A percentile compares a stretch with the other conserved stretches of the same genome.
These are phyloP conservation scores for Pseudogymnoascus sp. DNA, from an alignment of 2,329 filamentous ascomycete genomes.

Conservation along the genomic window DNA sequence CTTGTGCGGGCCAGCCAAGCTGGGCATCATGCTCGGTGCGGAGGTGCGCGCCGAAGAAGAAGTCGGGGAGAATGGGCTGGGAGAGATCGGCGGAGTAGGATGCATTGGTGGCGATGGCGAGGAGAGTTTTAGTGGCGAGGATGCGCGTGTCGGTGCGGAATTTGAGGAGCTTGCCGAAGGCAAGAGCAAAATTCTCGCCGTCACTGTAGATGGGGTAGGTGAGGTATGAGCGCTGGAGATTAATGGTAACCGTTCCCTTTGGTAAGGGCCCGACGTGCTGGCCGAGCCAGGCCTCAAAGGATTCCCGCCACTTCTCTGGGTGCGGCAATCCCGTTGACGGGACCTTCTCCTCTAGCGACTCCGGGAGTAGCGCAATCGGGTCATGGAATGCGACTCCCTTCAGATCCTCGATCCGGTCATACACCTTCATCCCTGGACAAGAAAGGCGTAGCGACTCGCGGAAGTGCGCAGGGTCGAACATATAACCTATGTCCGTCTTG, in stretches of 20 bases:
- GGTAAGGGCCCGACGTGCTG: conserved; percentile 69
- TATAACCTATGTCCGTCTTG: conserved; percentile 17
- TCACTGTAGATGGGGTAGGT: conserved; percentile 19
- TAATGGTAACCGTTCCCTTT: conserved; percentile 14
- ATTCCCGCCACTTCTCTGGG: conserved; percentile 19
- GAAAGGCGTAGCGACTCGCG: conserved; percentile 19
- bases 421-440: conserved; percentile 21
- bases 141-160: conserved; percentile 16
- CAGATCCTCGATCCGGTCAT: conserved; percentile 18
- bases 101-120: background rate
- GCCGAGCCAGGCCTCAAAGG: conserved; percentile 65
- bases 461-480: conserved; percentile 24
- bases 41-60: conserved; percentile 21
- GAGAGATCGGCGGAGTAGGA: conserved; percentile 8
- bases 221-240: conserved; percentile 18
- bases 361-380: conserved; percentile 19
- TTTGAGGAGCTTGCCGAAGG: conserved; percentile 22
- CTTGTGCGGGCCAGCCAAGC: conserved; percentile 15
- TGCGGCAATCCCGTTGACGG: conserved; percentile 17
- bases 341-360: conserved; percentile 16
- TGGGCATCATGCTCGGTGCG: conserved; percentile 21
- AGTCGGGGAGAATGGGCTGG: conserved; percentile 9
- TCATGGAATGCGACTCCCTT: conserved; percentile 10
- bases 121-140: conserved; percentile 19
- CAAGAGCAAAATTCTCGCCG: conserved; percentile 14